These are phyloP conservation scores for Capronia epimyces DNA, from an alignment of 2,329 filamentous ascomycete genomes.

Conservation along the genomic window DNA sequence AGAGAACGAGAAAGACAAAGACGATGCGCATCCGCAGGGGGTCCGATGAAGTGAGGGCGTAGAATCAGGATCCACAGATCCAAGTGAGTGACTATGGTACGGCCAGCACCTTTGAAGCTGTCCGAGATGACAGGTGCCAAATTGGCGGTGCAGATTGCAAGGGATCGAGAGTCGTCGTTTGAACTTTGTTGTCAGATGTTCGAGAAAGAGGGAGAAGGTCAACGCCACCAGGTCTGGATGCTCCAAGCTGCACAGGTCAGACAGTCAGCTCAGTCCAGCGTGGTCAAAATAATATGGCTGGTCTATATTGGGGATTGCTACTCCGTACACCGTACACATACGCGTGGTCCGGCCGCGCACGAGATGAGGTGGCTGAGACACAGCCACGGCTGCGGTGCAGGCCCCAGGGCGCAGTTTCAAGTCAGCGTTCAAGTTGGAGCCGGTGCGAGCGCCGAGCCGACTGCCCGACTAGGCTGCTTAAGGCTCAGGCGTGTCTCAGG, in stretches of 20 bases:
- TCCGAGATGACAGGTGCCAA: slow-evolving; percentile 5
- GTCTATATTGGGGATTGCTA: no score
- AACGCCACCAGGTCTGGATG: no score
- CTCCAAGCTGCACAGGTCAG: no score
- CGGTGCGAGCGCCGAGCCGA: no score
- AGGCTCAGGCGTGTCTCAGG: slow-evolving; percentile 17
- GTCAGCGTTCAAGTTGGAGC: no score
- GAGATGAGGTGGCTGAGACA: not conserved
- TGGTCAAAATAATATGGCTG: no score
- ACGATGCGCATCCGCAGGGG: not conserved
- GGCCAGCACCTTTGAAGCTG: not conserved
- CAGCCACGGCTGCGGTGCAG: no score
- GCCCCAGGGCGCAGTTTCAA: no score
- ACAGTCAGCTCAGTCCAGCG: no score
- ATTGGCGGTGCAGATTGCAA: slow-evolving; percentile 1
- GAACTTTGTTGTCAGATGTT: not conserved
- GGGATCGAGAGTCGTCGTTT: not conserved
- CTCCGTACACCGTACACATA: no score
- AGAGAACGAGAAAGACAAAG: not conserved
- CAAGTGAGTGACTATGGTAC: no score
- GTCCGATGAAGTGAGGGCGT: not conserved
- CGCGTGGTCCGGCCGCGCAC: no score
- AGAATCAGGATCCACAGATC: not conserved
- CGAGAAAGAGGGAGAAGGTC: not conserved
- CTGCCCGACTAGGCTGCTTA: not conserved